phyloP scores from a whole-genome alignment of 257 asterid species.

The Pogostemon cablin region DNA sequence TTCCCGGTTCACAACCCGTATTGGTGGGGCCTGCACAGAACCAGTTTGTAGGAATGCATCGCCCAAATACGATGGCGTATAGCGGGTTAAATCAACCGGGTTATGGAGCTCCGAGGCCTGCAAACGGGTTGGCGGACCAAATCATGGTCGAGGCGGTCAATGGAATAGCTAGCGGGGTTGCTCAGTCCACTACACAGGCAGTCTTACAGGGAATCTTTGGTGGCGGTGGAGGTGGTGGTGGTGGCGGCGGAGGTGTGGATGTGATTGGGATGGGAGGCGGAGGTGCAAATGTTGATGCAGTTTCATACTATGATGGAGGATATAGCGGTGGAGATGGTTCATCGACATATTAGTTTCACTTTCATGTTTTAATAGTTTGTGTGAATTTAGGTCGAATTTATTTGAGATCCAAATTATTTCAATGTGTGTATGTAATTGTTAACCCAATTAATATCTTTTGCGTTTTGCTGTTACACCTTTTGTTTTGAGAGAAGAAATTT shows the following conservation, averaged over 20 bases:
- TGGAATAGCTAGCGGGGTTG: slow-evolving; percentile 42
- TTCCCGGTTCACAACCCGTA: slow-evolving; percentile 8
- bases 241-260: slow-evolving; percentile 8
- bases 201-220: slow-evolving; percentile 41
- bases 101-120: slow-evolving; percentile 27
- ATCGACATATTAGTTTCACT: not conserved
- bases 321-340: slow-evolving; percentile 31
- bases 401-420: not conserved
- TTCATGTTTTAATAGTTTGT: not conserved
- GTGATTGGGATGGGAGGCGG: slow-evolving; percentile 17
- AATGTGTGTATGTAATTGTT: no score
- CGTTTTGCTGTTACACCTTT: no score
- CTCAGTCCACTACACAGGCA: slow-evolving; percentile 42
- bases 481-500: no score
- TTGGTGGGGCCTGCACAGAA: slow-evolving; percentile 28
- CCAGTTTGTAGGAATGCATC: slow-evolving; percentile 23
- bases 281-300: slow-evolving; percentile 20
- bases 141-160: slow-evolving; percentile 24
- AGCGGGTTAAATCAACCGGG: slow-evolving; percentile 16
- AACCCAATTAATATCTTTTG: no score
- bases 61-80: not conserved
- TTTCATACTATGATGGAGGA: slow-evolving; percentile 25
- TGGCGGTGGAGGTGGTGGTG: slow-evolving; percentile 7
- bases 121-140: slow-evolving; percentile 34
- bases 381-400: not conserved